phyloP scores from a whole-genome alignment of 371 early-diverging fungal species.

The Blyttiomyces sp. region DNA sequence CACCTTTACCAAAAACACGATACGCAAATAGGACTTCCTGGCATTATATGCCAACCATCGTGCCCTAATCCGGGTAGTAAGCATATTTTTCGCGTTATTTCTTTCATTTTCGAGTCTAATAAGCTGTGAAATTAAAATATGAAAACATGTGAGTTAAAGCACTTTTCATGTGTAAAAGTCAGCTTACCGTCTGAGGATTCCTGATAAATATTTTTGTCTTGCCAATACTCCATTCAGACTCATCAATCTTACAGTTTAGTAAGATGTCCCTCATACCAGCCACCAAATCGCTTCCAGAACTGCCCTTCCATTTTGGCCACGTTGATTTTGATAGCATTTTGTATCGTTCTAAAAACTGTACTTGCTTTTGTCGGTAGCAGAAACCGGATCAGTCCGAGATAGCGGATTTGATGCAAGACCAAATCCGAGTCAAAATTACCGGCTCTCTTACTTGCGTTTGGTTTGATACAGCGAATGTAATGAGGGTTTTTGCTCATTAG shows the following conservation, averaged over 20 bases:
- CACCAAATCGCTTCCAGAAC: constrained; percentile 71
- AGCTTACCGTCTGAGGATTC: constrained; percentile 92
- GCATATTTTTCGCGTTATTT: too few relatives aligned
- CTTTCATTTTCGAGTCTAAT: too few relatives aligned
- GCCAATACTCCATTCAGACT: constrained; percentile 95
- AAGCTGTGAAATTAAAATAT: too few relatives aligned
- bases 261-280: constrained; percentile 79
- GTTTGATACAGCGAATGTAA: constrained; percentile 83
- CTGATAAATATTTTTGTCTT: constrained; percentile 92
- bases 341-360: constrained; percentile 84
- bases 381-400: constrained; percentile 95
- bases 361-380: too few relatives aligned
- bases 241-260: constrained; percentile 76
- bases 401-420: constrained; percentile 94
- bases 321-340: too few relatives aligned
- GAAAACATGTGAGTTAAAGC: too few relatives aligned
- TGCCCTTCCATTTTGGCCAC: too few relatives aligned
- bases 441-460: constrained; percentile 89
- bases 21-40: too few relatives aligned
- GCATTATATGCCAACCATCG: too few relatives aligned
- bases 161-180: too few relatives aligned
- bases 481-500: constrained; percentile 65
- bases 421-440: constrained; percentile 81
- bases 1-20: too few relatives aligned
- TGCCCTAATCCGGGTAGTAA: too few relatives aligned